These are phyloP conservation scores for Polytrichum formosum DNA, from an alignment of 225 moss, liverwort and hornwort genomes.

Conservation along the genomic window DNA sequence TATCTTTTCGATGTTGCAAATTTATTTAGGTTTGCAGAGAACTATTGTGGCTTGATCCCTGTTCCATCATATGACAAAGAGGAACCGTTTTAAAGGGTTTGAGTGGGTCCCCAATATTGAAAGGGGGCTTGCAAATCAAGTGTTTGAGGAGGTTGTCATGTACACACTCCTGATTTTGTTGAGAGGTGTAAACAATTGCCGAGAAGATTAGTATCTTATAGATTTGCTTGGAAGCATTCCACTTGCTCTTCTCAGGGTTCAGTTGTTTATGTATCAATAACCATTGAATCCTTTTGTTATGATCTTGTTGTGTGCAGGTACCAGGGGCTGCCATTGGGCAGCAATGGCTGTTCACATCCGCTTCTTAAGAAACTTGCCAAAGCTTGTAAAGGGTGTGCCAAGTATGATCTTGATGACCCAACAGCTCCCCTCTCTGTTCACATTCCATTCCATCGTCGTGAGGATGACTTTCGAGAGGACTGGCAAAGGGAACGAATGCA, in stretches of 20 bases:
- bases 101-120: too few relatives aligned
- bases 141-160: too few relatives aligned
- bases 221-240: too few relatives aligned
- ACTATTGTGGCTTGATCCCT: too few relatives aligned
- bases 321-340: constrained; percentile 52
- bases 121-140: too few relatives aligned
- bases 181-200: too few relatives aligned
- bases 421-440: constrained; percentile 63
- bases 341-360: constrained; percentile 44
- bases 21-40: too few relatives aligned
- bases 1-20: neutral
- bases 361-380: constrained; percentile 54
- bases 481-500: constrained; percentile 92
- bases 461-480: constrained; percentile 71
- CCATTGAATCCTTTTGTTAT: neutral
- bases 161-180: too few relatives aligned
- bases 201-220: too few relatives aligned
- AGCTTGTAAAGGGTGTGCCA: constrained; percentile 72
- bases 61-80: too few relatives aligned
- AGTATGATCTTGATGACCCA: constrained; percentile 60
- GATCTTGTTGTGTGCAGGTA: constrained; percentile 29
- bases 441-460: constrained; percentile 55
- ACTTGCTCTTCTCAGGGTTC: too few relatives aligned
- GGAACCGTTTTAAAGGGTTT: too few relatives aligned
- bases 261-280: neutral